These are phyloP conservation scores for Paramecium pentaurelia DNA, from an alignment of 73 alveolate genomes.

Conservation along the genomic window DNA sequence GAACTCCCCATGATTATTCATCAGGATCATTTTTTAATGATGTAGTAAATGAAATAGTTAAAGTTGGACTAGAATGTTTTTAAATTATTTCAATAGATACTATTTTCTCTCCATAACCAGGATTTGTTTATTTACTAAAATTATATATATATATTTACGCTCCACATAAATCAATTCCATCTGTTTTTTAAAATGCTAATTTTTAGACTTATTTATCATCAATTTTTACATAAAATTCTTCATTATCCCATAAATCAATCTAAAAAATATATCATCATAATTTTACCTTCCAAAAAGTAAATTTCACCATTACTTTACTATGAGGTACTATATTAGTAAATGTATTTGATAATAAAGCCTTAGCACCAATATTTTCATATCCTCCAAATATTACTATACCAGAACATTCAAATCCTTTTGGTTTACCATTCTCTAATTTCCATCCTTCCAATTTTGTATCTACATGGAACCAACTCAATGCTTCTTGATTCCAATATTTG, in stretches of 20 bases:
- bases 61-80: not conserved
- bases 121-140: not conserved
- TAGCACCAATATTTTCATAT: conserved; percentile 21
- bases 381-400: conserved; percentile 47
- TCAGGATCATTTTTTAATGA: not conserved
- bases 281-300: conserved; percentile 3
- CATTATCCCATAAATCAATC: conserved; percentile 51
- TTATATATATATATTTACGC: not conserved
- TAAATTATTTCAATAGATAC: not conserved
- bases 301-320: not conserved
- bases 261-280: not conserved
- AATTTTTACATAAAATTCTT: conserved; percentile 8
- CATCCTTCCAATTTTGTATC: conserved; percentile 5
- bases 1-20: conserved; percentile 40
- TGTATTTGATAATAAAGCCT: not conserved
- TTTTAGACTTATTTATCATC: conserved; percentile 16
- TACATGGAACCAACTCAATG: conserved; percentile 26
- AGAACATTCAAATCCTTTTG: conserved; percentile 12
- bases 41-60: not conserved
- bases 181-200: not conserved
- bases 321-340: not conserved
- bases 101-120: conserved; percentile 47
- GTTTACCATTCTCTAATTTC: conserved; percentile 26
- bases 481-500: not conserved
- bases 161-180: conserved; percentile 49